Percentiles rank a stretch among this genome's conserved stretches.
phyloP scores from a whole-genome alignment of 805 yeast species.

The Metschnikowia picachoensis region DNA sequence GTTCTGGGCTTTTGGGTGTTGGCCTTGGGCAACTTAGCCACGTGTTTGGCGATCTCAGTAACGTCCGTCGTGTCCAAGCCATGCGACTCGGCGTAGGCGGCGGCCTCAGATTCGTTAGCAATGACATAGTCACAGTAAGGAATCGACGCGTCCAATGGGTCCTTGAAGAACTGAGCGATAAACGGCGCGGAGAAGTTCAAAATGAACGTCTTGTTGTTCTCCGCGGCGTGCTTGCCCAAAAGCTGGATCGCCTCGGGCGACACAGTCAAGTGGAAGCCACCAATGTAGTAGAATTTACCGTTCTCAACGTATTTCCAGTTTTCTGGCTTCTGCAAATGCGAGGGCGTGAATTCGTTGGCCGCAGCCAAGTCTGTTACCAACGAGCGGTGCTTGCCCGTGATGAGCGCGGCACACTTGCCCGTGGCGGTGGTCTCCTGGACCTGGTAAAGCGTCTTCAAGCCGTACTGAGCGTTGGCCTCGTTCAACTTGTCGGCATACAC shows the following conservation, averaged over 20 bases:
- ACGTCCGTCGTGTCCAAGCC: conserved; percentile 59
- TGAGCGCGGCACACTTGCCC: conserved; percentile 97
- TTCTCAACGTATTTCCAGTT: conserved; percentile 84
- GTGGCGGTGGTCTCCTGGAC: conserved; percentile 75
- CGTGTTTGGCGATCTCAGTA: conserved; percentile 71
- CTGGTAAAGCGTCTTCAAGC: conserved; percentile 83
- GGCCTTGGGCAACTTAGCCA: conserved; percentile 75
- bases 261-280: conserved; percentile 99
- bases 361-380: conserved; percentile 96
- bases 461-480: conserved; percentile 83
- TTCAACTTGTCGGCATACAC: conserved; percentile 74
- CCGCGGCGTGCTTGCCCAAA: conserved; percentile 91
- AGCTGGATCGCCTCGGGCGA: conserved; percentile 90
- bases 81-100: conserved; percentile 86
- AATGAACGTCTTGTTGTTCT: conserved; percentile 67
- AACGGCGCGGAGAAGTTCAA: conserved; percentile 96
- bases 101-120: conserved; percentile 97
- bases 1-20: conserved; percentile 70
- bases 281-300: conserved; percentile 84
- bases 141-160: conserved; percentile 69
- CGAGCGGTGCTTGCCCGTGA: conserved; percentile 84
- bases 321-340: conserved; percentile 81
- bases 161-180: conserved; percentile 93
- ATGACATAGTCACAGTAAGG: conserved; percentile 89
- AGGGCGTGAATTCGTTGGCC: conserved; percentile 92